These are phyloP conservation scores for Seiridium cupressi DNA, from an alignment of 2,329 filamentous ascomycete genomes.

Conservation along the genomic window DNA sequence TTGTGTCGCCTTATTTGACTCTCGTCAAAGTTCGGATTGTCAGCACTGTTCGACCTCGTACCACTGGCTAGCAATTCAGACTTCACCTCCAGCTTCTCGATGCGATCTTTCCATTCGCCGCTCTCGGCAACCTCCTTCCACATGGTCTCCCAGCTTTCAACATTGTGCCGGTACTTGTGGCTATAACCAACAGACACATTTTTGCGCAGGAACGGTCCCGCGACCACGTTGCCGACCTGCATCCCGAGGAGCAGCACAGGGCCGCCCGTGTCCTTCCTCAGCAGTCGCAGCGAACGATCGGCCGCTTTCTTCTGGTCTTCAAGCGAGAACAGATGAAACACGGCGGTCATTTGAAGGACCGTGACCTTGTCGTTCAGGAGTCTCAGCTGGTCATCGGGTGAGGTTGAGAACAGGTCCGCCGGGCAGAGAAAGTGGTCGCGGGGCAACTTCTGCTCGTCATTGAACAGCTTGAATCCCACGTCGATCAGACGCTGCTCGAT, in stretches of 20 bases:
- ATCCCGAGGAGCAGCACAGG: slow-evolving; percentile 29
- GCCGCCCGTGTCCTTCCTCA: slow-evolving; percentile 24
- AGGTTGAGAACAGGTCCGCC: slow-evolving; percentile 24
- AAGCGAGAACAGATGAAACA: slow-evolving; percentile 39
- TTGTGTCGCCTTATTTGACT: slow-evolving; percentile 16
- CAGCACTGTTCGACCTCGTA: slow-evolving; percentile 7
- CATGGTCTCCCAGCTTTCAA: slow-evolving; percentile 19
- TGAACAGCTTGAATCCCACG: slow-evolving; percentile 39
- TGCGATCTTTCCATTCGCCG: slow-evolving; percentile 16
- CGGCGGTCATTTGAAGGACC: slow-evolving; percentile 26
- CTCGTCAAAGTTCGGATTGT: slow-evolving; percentile 5
- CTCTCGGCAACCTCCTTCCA: slow-evolving; percentile 19
- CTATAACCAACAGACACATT: slow-evolving; percentile 5
- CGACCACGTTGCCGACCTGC: slow-evolving; percentile 15
- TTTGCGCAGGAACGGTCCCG: slow-evolving; percentile 7
- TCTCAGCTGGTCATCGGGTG: slow-evolving; percentile 25
- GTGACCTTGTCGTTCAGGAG: slow-evolving; percentile 29
- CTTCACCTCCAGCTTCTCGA: slow-evolving; percentile 19
- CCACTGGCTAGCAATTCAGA: slow-evolving; percentile 17
- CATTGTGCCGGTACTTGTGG: slow-evolving; percentile 18
- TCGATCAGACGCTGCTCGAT: slow-evolving; percentile 35
- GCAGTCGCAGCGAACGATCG: slow-evolving; percentile 23
- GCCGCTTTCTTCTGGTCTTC: slow-evolving; percentile 27
- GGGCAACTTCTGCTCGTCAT: slow-evolving; percentile 29
- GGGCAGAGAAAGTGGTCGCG: slow-evolving; percentile 33